A percentile compares a stretch with the other conserved stretches of the same genome.
phyloP scores from a whole-genome alignment of 2,329 filamentous ascomycete species.

The Sclerotinia borealis region DNA sequence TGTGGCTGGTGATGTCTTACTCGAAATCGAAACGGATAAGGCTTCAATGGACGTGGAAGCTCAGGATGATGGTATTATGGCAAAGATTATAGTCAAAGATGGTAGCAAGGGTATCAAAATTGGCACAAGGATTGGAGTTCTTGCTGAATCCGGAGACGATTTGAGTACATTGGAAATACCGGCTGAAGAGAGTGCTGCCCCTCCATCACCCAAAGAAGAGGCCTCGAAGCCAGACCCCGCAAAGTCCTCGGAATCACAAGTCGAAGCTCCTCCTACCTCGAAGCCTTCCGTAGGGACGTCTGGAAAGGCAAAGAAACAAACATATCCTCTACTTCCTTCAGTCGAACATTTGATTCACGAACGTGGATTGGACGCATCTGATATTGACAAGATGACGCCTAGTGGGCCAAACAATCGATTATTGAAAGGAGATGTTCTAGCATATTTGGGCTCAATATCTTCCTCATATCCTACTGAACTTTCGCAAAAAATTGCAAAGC shows the following conservation, averaged over 20 bases:
- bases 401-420: conserved; percentile 84
- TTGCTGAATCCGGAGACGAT: conserved; percentile 78
- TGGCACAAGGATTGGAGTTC: conserved; percentile 73
- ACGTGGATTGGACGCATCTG: conserved; percentile 68
- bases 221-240: conserved; percentile 25
- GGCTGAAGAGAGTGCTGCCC: conserved; percentile 48
- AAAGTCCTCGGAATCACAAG: conserved; percentile 15
- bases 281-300: conserved; percentile 26
- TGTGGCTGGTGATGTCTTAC: conserved; percentile 74
- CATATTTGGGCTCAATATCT: conserved; percentile 75
- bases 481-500: conserved; percentile 65
- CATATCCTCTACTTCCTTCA: conserved; percentile 73
- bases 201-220: conserved; percentile 26
- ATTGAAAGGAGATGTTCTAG: conserved; percentile 91
- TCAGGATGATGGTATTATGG: conserved; percentile 79
- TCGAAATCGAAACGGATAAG: conserved; percentile 93
- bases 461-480: conserved; percentile 64
- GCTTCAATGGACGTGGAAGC: conserved; percentile 93
- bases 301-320: conserved; percentile 55
- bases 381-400: conserved; percentile 74
- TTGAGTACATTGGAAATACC: conserved; percentile 68
- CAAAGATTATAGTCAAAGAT: conserved; percentile 72
- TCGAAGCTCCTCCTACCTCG: conserved; percentile 1
- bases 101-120: conserved; percentile 74
- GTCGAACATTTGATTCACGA: conserved; percentile 75